These are phyloP conservation scores for Conidiobolus incongruus DNA, from an alignment of 371 early-diverging fungal genomes.

Conservation along the genomic window DNA sequence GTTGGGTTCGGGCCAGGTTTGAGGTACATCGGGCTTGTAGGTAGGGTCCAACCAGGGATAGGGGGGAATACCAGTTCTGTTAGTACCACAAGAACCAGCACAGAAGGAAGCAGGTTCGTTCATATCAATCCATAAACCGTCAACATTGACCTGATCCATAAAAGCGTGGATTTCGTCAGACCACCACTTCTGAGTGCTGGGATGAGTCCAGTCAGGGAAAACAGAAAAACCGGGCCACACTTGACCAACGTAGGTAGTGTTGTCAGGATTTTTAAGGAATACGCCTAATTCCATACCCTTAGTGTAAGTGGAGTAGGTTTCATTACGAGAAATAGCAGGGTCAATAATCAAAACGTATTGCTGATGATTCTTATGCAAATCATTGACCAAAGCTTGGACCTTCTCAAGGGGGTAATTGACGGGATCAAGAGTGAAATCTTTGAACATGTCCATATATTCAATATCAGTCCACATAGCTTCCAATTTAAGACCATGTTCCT, in stretches of 20 bases:
- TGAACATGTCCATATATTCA: constrained; percentile 30
- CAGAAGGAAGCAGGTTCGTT: constrained; percentile 43
- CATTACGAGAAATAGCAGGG: constrained; percentile 19
- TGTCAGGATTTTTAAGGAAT: constrained; percentile 22
- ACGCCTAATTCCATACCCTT: constrained; percentile 17
- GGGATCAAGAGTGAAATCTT: constrained; percentile 23
- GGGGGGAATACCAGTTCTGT: constrained; percentile 4
- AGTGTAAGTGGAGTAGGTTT: constrained; percentile 17
- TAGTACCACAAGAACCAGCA: constrained; percentile 18
- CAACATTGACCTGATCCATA: constrained; percentile 14
- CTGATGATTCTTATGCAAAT: constrained; percentile 15
- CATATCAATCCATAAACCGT: constrained; percentile 51
- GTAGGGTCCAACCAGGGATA: not conserved
- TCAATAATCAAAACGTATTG: constrained; percentile 24
- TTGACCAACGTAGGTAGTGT: constrained; percentile 17
- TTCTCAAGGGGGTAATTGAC: constrained; percentile 16
- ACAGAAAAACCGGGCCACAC: constrained; percentile 47
- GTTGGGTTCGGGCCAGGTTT: constrained; percentile 13
- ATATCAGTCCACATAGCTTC: constrained; percentile 54
- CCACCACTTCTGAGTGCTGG: constrained; percentile 21
- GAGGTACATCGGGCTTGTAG: no score
- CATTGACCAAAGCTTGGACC: constrained; percentile 9
- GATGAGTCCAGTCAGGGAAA: constrained; percentile 38
- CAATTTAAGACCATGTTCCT: constrained; percentile 30
- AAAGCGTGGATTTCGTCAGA: constrained; percentile 17